Conservation (phyloP, 495 filamentous ascomycete genomes). For the Xylaria longipes region DNA sequence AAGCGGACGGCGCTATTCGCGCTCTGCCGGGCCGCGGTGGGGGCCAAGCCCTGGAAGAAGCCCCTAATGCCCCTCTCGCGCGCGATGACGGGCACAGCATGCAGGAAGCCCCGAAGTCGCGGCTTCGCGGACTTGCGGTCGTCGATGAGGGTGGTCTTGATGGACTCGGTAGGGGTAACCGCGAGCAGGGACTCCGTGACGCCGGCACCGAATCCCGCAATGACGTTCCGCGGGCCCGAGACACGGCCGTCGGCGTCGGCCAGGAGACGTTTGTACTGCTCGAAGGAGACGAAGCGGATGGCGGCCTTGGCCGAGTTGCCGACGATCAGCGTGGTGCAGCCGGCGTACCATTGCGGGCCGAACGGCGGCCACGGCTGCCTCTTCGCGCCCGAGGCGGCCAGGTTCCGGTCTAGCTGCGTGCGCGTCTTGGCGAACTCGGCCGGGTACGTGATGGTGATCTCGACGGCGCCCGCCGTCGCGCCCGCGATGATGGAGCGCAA, state of each 20-base stretch:
- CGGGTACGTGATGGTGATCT: conserved; percentile 98
- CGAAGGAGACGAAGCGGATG: conserved; percentile 95
- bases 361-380: conserved; percentile 97
- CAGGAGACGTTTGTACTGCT: conserved; percentile 84
- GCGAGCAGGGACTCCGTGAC: conserved; percentile 92
- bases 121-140: conserved; percentile 87
- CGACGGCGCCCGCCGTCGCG: conserved; percentile 88
- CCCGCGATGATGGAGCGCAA: conserved; percentile 88
- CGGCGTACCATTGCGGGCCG: conserved; percentile 94
- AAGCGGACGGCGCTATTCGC: conserved; percentile 93
- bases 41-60: conserved; percentile 96
- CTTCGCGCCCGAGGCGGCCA: conserved; percentile 80
- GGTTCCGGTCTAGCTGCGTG: conserved; percentile 87
- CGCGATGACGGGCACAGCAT: conserved; percentile 84
- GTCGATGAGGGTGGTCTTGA: conserved; percentile 98
- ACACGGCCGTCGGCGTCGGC: conserved; percentile 87
- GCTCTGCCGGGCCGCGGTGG: conserved; percentile 91
- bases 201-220: conserved; percentile 93
- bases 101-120: conserved; percentile 89
- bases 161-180: conserved; percentile 96
- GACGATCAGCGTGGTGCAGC: conserved; percentile 95
- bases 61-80: conserved; percentile 86
- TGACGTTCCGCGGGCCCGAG: conserved; percentile 85
- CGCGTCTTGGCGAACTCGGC: conserved; percentile 98
- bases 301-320: conserved; percentile 96